These are phyloP conservation scores for Kwoniella shandongensis DNA, from an alignment of 768 basidiomycete species.

Conservation along the genomic window DNA sequence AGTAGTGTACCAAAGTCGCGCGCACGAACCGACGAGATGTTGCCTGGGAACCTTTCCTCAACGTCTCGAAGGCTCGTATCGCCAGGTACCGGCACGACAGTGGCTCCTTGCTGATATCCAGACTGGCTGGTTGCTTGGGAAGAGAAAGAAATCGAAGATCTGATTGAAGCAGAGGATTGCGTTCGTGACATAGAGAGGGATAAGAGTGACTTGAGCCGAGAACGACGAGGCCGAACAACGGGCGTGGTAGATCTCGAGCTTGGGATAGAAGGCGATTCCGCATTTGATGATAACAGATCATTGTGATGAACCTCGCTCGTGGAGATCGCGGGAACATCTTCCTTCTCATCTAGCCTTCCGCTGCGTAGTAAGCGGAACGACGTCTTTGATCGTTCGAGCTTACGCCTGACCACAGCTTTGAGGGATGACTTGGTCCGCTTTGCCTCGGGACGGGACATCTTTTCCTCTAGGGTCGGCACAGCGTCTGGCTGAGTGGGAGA, in stretches of 20 bases:
- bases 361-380: constrained; percentile 19
- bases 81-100: not conserved
- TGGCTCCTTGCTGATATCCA: not conserved
- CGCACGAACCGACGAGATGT: not conserved
- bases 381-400: constrained; percentile 22
- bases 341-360: not conserved
- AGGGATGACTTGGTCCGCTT: constrained; percentile 5
- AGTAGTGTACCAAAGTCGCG: not conserved
- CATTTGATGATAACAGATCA: not conserved
- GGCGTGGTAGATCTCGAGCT: not conserved
- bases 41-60: too few relatives aligned
- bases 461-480: not conserved
- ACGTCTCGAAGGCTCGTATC: not conserved
- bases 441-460: not conserved
- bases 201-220: constrained; percentile 16
- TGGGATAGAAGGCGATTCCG: not conserved
- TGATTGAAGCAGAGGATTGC: constrained; percentile 17
- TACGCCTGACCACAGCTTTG: constrained; percentile 18
- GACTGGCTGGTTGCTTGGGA: not conserved
- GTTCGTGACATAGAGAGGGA: constrained; percentile 11
- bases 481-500: not conserved
- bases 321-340: too few relatives aligned
- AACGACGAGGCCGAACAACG: constrained; percentile 1
- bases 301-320: too few relatives aligned
- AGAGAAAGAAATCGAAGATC: not conserved